Percentiles rank a stretch among this genome's conserved stretches.
phyloP scores from a whole-genome alignment of 495 filamentous ascomycete genomes.

The Echria macrotheca region DNA sequence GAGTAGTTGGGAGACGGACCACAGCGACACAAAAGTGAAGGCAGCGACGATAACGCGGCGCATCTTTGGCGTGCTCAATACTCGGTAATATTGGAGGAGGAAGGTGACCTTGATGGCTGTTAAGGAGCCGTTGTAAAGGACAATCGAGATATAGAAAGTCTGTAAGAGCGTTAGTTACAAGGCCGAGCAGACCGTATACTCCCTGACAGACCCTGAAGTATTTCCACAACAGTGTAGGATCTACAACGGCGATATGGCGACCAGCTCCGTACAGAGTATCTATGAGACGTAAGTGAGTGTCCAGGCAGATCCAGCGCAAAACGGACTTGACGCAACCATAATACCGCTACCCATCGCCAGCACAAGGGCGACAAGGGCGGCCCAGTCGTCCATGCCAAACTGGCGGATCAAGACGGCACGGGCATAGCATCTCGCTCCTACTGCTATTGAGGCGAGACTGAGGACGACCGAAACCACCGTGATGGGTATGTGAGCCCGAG shows the following conservation, averaged over 20 bases:
- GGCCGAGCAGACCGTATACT: too few relatives aligned
- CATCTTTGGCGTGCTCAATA: conserved; percentile 30
- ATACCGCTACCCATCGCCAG: conserved; percentile 22
- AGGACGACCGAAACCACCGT: conserved; percentile 18
- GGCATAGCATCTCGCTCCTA: conserved; percentile 35
- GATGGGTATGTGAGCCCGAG: conserved; percentile 18
- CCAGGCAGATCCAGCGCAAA: not conserved
- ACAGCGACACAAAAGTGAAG: conserved; percentile 30
- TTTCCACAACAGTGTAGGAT: conserved; percentile 9
- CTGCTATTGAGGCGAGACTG: conserved; percentile 26
- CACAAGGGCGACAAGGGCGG: conserved; percentile 22
- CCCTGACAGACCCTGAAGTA: conserved; percentile 17
- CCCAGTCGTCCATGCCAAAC: conserved; percentile 40
- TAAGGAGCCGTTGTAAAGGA: conserved; percentile 38
- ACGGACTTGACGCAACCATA: conserved; percentile 22
- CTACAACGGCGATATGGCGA: conserved; percentile 15
- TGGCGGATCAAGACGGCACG: conserved; percentile 34
- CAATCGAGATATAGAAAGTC: conserved; percentile 40
- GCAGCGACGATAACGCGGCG: conserved; percentile 22
- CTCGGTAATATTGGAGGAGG: conserved; percentile 39
- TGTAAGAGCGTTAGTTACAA: conserved; percentile 9
- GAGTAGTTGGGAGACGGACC: conserved; percentile 38
- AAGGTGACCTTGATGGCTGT: conserved; percentile 39
- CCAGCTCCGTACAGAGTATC: conserved; percentile 25
- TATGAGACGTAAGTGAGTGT: not conserved